These are phyloP conservation scores for Ceratobasidium theobromae DNA, from an alignment of 1,284 basidiomycete species.

Conservation along the genomic window DNA sequence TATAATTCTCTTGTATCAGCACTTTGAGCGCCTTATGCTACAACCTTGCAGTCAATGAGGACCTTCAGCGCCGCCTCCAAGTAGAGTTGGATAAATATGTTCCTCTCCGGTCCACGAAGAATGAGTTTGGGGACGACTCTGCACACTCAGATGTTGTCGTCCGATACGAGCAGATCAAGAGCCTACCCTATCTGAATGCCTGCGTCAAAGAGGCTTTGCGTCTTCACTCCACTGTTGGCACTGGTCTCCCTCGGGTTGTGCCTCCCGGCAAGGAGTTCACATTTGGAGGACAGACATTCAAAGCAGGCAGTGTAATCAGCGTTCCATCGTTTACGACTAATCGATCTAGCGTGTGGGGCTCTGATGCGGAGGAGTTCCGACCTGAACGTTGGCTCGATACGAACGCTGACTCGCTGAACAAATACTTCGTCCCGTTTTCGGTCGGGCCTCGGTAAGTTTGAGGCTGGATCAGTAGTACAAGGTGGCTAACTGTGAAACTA, in stretches of 20 bases:
- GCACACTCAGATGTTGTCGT: neutral
- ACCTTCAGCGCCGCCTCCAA: neutral
- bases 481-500: neutral
- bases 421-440: constrained; percentile 76
- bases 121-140: neutral
- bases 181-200: constrained; percentile 29
- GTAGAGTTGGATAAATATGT: neutral
- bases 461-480: constrained; percentile 54
- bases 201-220: constrained; percentile 40
- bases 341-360: neutral
- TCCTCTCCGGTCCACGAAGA: neutral
- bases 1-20: neutral
- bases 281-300: neutral
- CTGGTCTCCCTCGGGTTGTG: constrained; percentile 38
- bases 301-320: constrained; percentile 37
- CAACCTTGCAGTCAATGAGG: neutral
- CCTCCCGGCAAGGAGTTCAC: neutral
- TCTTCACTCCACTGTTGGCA: constrained; percentile 39
- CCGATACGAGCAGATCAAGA: constrained; percentile 36
- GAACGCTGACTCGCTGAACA: constrained; percentile 56
- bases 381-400: constrained; percentile 60
- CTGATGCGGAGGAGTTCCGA: constrained; percentile 12
- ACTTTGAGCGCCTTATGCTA: neutral
- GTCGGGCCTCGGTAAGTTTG: constrained; percentile 40
- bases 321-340: neutral